Percentiles rank a stretch among this genome's conserved stretches.
phyloP scores from a whole-genome alignment of 1,139 yeast species.

The Geotrichum phurueaensis region DNA sequence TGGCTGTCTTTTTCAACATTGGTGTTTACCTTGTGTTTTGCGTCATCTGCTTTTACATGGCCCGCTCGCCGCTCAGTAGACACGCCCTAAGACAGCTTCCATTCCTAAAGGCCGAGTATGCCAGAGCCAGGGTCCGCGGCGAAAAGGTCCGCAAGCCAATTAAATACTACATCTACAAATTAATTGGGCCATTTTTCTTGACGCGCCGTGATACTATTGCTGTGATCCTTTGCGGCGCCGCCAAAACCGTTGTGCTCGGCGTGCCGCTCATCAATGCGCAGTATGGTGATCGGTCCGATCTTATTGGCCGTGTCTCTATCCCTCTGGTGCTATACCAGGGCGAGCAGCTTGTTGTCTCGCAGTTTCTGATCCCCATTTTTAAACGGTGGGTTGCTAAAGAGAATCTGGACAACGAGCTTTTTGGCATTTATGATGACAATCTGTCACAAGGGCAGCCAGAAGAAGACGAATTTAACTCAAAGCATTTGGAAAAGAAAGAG shows the following conservation, averaged over 20 bases:
- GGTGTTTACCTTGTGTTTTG: constrained; percentile 77
- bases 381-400: constrained; percentile 49
- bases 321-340: constrained; percentile 82
- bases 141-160: constrained; percentile 11
- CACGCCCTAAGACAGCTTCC: constrained; percentile 29
- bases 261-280: constrained; percentile 76
- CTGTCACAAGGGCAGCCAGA: not conserved
- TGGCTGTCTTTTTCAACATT: constrained; percentile 72
- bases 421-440: not conserved
- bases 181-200: constrained; percentile 56
- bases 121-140: constrained; percentile 46
- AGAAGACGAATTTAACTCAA: not conserved
- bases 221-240: constrained; percentile 83
- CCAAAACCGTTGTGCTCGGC: constrained; percentile 88
- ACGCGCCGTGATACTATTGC: constrained; percentile 67
- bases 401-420: not conserved
- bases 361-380: constrained; percentile 58
- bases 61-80: constrained; percentile 51
- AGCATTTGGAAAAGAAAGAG: not conserved
- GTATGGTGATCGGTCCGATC: constrained; percentile 56
- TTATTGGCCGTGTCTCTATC: constrained; percentile 66
- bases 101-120: constrained; percentile 16
- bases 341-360: constrained; percentile 77
- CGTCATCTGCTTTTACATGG: constrained; percentile 47
- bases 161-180: constrained; percentile 25